A percentile compares a stretch with the other conserved stretches of the same genome.
Evolutionary conservation across 495 filamentous ascomycete genomes (phyloP).

Genomic region (Neurospora intermedia): DNA sequence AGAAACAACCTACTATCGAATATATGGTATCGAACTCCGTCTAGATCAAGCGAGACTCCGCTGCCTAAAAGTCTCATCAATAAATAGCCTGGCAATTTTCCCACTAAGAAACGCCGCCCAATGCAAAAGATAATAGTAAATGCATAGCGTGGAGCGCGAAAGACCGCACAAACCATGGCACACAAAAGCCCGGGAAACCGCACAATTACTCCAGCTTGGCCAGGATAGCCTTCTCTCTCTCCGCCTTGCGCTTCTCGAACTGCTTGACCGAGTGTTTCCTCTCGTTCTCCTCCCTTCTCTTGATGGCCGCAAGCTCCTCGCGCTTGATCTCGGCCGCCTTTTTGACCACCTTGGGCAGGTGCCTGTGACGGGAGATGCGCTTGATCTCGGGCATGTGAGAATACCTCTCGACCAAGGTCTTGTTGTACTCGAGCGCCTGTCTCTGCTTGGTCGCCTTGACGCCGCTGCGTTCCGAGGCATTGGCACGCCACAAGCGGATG

Average conservation of each 20-base stretch:
- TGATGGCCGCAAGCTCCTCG: constrained; percentile 77
- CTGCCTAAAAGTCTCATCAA: not conserved
- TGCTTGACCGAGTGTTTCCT: constrained; percentile 79
- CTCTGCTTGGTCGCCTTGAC: constrained; percentile 76
- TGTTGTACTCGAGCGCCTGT: constrained; percentile 85
- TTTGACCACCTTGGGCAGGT: constrained; percentile 89
- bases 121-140: constrained; percentile 7
- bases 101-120: constrained; percentile 14
- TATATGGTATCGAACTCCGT: not conserved
- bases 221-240: constrained; percentile 91
- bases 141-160: not conserved
- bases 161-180: not conserved
- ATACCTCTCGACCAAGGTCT: constrained; percentile 72
- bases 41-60: not conserved
- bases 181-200: not conserved
- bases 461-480: constrained; percentile 75
- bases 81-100: not conserved
- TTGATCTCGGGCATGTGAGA: constrained; percentile 93
- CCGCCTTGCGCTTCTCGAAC: constrained; percentile 57
- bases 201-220: constrained; percentile 54
- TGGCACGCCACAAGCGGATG: constrained; percentile 79
- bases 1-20: too few relatives aligned
- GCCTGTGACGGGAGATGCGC: constrained; percentile 80
- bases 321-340: constrained; percentile 95
- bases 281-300: constrained; percentile 87